Conservation (phyloP, 495 filamentous ascomycete species). For the Aspergillus baeticus region DNA sequence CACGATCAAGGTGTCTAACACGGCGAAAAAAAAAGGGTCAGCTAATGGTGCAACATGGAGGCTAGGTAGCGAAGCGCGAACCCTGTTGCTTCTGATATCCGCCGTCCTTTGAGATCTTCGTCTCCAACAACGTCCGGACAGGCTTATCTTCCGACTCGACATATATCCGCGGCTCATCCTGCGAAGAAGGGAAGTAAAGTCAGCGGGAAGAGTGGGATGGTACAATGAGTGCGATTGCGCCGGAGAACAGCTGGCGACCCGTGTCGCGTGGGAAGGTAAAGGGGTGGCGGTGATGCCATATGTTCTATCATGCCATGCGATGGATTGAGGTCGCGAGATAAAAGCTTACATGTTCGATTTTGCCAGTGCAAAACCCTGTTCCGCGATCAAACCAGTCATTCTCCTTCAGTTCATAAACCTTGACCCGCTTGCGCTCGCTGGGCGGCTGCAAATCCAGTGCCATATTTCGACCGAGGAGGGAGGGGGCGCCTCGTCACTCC, state of each 20-base stretch:
- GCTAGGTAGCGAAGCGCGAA: slow-evolving; percentile 32
- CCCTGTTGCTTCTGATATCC: slow-evolving; percentile 98
- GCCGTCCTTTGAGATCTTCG: slow-evolving; percentile 87
- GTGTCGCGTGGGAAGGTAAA: slow-evolving; percentile 11
- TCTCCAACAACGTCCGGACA: slow-evolving; percentile 79
- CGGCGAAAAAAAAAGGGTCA: slow-evolving; percentile 24
- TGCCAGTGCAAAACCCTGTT: slow-evolving; percentile 90
- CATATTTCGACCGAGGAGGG: slow-evolving; percentile 56
- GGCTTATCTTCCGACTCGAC: slow-evolving; percentile 94
- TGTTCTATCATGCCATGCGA: slow-evolving; percentile 13
- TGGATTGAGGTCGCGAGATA: not conserved
- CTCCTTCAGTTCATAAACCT: slow-evolving; percentile 96
- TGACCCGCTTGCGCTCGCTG: slow-evolving; percentile 93
- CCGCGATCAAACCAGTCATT: slow-evolving; percentile 99
- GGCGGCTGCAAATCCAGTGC: slow-evolving; percentile 81
- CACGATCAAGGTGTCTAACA: slow-evolving; percentile 89
- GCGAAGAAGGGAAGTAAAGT: slow-evolving; percentile 5
- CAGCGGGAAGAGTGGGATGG: no score
- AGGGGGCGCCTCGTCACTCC: slow-evolving; percentile 43
- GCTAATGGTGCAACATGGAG: slow-evolving; percentile 15
- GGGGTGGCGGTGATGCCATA: slow-evolving; percentile 10
- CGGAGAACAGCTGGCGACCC: slow-evolving; percentile 9
- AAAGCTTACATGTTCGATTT: slow-evolving; percentile 69
- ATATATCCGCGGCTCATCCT: slow-evolving; percentile 83
- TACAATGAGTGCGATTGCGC: no score